Conservation (phyloP, 345 rosid genomes). For the Mallotus nudiflorus region DNA sequence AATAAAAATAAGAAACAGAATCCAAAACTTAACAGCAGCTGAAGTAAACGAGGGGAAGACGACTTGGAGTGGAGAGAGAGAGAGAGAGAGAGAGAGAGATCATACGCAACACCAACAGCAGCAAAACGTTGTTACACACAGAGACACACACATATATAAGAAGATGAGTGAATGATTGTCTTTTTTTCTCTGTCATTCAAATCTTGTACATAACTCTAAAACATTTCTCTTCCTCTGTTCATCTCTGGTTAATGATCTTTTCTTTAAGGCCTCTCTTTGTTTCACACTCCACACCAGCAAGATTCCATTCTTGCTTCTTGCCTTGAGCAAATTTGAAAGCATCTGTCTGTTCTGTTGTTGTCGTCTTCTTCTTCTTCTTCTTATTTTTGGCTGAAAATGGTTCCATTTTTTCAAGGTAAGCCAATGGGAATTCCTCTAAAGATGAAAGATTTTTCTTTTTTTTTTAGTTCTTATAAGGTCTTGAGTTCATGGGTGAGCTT, state of each 20-base stretch:
- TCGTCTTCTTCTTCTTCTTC: neutral
- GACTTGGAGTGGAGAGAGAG: neutral
- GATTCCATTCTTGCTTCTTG: neutral
- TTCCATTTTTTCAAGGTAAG: slow-evolving; percentile 20
- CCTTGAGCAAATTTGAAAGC: neutral
- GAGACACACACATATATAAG: too few species aligned
- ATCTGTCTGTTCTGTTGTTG: too few species aligned
- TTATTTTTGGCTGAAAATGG: slow-evolving; percentile 16
- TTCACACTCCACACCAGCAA: neutral
- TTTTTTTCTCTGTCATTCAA: slow-evolving; percentile 19
- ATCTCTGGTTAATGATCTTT: slow-evolving; percentile 18
- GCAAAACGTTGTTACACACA: slow-evolving; percentile 6
- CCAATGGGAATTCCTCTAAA: neutral
- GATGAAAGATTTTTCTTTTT: neutral
- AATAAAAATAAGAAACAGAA: neutral
- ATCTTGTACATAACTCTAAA: neutral
- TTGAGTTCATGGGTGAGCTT: slow-evolving; percentile 12
- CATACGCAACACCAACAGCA: neutral
- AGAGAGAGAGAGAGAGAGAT: slow-evolving; percentile 1
- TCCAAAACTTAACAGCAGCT: neutral
- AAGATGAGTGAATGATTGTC: neutral
- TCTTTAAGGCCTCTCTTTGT: slow-evolving; percentile 12
- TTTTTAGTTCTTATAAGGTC: neutral
- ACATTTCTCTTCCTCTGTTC: neutral
- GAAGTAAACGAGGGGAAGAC: slow-evolving; percentile 18